These are phyloP conservation scores for Chamaenerion angustifolium DNA, from an alignment of 345 rosid genomes.

Conservation along the genomic window DNA sequence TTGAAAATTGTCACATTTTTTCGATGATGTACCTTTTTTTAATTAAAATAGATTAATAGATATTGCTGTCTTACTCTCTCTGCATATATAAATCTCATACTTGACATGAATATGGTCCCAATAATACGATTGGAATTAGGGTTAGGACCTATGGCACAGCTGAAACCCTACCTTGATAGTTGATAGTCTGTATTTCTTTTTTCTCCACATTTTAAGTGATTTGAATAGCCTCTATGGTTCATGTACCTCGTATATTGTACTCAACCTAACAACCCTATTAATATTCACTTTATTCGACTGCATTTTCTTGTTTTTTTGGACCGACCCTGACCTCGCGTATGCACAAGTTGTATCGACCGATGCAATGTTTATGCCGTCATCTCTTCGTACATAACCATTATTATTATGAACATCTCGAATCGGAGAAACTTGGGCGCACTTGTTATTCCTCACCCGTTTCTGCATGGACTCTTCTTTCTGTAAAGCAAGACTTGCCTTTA, in stretches of 20 bases:
- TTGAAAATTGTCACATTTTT: no score
- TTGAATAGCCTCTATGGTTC: slow-evolving; percentile 13
- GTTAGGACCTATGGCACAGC: no score
- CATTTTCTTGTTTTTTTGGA: slow-evolving; percentile 29
- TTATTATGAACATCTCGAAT: slow-evolving; percentile 1
- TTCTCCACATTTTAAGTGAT: no score
- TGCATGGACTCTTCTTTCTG: slow-evolving; percentile 19
- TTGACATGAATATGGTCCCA: no score
- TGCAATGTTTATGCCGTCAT: neutral
- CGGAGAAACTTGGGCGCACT: slow-evolving; percentile 48
- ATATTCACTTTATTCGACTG: slow-evolving; percentile 55
- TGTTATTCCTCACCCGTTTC: slow-evolving; percentile 7
- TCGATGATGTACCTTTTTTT: no score
- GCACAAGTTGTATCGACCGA: neutral
- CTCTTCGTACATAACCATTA: neutral
- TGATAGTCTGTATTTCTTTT: no score
- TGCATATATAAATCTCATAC: no score
- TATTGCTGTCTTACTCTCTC: no score
- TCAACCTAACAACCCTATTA: slow-evolving; percentile 61
- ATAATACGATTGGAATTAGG: no score
- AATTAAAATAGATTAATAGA: no score
- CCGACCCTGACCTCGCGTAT: slow-evolving; percentile 31
- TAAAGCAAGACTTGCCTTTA: slow-evolving; percentile 75
- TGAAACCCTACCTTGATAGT: no score
- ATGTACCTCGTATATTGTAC: slow-evolving; percentile 60